Evolutionary conservation across 306 rosid genomes (phyloP).

Genomic region (Fagus sylvatica): DNA sequence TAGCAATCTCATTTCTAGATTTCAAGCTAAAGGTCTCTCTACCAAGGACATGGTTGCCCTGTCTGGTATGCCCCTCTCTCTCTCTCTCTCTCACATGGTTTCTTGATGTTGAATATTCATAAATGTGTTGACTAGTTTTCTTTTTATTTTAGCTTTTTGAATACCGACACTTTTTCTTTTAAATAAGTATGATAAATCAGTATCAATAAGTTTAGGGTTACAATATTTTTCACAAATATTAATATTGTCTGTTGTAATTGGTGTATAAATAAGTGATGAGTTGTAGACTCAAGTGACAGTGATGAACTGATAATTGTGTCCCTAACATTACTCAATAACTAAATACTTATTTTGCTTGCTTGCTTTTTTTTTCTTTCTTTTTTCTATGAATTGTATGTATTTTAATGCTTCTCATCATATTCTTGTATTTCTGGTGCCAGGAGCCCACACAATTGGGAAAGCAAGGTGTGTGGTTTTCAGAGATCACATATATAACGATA

Average conservation of each 20-base stretch:
- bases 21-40: constrained; percentile 57
- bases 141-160: neutral
- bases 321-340: too few relatives aligned
- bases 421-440: constrained; percentile 16
- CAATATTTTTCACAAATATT: too few relatives aligned
- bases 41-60: constrained; percentile 72
- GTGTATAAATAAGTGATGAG: too few relatives aligned
- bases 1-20: constrained; percentile 40
- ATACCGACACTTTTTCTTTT: too few relatives aligned
- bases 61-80: constrained; percentile 54
- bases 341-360: constrained; percentile 7
- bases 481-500: constrained; percentile 49
- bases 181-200: constrained; percentile 11
- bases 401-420: too few relatives aligned
- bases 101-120: too few relatives aligned
- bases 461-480: constrained; percentile 68
- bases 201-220: neutral
- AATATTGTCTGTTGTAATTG: too few relatives aligned
- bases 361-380: neutral
- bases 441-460: constrained; percentile 76
- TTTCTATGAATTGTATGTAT: too few relatives aligned
- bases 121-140: neutral
- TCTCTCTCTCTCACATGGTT: neutral
- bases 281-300: too few relatives aligned
- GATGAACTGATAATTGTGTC: too few relatives aligned